Evolutionary conservation across 768 basidiomycete genomes (phyloP), one percentile per base, ranked within the genome.

Genomic region (Panaeolus papilionaceus): DNA sequence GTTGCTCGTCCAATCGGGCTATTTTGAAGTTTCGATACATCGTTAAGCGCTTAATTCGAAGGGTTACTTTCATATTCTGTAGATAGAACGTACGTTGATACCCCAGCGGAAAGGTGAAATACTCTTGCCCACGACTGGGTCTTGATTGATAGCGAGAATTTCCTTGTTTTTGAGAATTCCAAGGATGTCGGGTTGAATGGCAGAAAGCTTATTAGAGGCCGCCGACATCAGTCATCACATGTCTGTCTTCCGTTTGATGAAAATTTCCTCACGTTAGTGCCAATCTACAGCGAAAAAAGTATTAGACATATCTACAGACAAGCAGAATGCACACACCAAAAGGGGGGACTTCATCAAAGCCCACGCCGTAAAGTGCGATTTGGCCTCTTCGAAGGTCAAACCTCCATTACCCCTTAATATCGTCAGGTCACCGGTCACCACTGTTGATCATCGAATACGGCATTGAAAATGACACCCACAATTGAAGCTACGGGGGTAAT

Each of bases 361-460:
- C 90, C 90, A 91, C 0, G 87, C 89, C 0, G 89, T 91, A 73
- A 91, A 92, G 72, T 92, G 90, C 2, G 88, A 82, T 75, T 91
- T 91, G 33, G 84, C 76, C 76, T 92, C 90, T 16, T 91, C 88
- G 71, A 81, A 84, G 0, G 86, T 85, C 54, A 91, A 77, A 38
- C 84, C 79, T 12, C 88, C 89, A 67, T 91, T 91, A 23, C 90
- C 90, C 37, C 89, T 90, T 71, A 20, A 33, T 26, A 28, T n/a
- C 16, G 62, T 64, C 33, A 12, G 45, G 37, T 49, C 18, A 51
- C 20, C 49, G 45, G 37, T 47, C 16, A 51, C 49, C 49, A 51
- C 10, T 58, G 54, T 37, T 28, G 45, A 40, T 45, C 23, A 26
- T 16, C 33, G 54, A 14, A 33, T 58, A 49, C 47, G 47, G 47